Evolutionary conservation across 2,329 filamentous ascomycete species (phyloP).

Genomic region (Trichoderma aggressivum): DNA sequence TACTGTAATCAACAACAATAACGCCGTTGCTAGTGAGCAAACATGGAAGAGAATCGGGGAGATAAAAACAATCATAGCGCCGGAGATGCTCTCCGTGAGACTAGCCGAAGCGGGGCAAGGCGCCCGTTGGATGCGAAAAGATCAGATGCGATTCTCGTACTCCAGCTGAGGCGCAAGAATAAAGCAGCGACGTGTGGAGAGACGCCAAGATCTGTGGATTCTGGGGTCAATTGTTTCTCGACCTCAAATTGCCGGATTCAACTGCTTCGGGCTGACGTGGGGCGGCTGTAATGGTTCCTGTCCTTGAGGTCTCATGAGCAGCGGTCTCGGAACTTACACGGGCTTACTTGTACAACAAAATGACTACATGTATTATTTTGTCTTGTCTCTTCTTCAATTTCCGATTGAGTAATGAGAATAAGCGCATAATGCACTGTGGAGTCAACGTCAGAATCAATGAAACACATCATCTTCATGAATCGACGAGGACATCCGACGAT

Average conservation of each 20-base stretch:
- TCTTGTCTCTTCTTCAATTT: background rate
- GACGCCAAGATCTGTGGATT: background rate
- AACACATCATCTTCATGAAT: background rate
- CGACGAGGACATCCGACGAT: background rate
- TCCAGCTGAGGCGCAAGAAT: background rate
- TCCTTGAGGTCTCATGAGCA: background rate
- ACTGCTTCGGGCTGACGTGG: background rate
- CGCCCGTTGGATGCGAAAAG: background rate
- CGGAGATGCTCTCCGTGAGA: background rate
- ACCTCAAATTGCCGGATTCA: background rate
- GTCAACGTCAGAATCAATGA: background rate
- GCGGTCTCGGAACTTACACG: background rate
- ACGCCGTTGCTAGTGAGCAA: background rate
- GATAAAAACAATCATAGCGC: background rate
- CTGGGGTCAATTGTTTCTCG: background rate
- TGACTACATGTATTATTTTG: background rate
- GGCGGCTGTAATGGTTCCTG: background rate
- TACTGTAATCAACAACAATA: background rate
- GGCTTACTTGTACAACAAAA: background rate
- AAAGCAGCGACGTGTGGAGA: background rate
- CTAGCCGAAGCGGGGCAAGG: background rate
- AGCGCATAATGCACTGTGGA: background rate
- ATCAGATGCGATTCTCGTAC: background rate
- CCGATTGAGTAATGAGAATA: background rate
- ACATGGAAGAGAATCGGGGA: conserved; percentile 4